Conservation (phyloP, 257 asterid genomes). For the Handroanthus guayacan region DNA sequence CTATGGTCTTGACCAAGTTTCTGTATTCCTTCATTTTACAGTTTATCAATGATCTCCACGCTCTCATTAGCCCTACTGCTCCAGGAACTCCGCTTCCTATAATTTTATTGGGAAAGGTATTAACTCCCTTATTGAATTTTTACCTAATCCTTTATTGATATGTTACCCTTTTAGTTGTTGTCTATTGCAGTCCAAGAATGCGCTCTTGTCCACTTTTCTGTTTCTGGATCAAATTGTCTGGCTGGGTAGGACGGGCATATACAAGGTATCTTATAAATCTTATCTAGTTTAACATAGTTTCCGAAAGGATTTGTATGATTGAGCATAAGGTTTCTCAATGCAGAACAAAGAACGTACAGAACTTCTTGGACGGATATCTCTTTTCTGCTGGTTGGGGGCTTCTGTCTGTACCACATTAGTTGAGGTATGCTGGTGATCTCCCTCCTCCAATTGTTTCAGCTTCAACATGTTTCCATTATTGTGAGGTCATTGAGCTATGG, state of each 20-base stretch:
- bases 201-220: slow-evolving; percentile 90
- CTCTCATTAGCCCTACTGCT: slow-evolving; percentile 85
- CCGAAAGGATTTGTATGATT: background rate
- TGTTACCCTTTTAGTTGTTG: slow-evolving; percentile 26
- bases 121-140: slow-evolving; percentile 10
- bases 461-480: background rate
- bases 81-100: slow-evolving; percentile 93
- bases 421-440: slow-evolving; percentile 59
- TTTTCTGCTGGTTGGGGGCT: slow-evolving; percentile 93
- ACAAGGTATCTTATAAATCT: slow-evolving; percentile 60
- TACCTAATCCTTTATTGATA: slow-evolving; percentile 23
- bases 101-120: slow-evolving; percentile 91
- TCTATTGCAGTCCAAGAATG: slow-evolving; percentile 86
- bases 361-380: slow-evolving; percentile 85
- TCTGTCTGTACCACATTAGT: slow-evolving; percentile 79
- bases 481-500: slow-evolving; percentile 7
- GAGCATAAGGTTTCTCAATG: slow-evolving; percentile 31
- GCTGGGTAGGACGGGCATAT: slow-evolving; percentile 95
- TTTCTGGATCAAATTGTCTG: slow-evolving; percentile 97
- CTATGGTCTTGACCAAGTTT: slow-evolving; percentile 34
- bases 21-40: slow-evolving; percentile 42
- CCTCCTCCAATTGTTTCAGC: background rate
- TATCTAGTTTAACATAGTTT: background rate
- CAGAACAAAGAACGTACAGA: slow-evolving; percentile 91
- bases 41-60: slow-evolving; percentile 93